Evolutionary conservation across 257 asterid species (phyloP), one percentile per base, ranked within the genome.

Genomic region (Solanum sitiens): DNA sequence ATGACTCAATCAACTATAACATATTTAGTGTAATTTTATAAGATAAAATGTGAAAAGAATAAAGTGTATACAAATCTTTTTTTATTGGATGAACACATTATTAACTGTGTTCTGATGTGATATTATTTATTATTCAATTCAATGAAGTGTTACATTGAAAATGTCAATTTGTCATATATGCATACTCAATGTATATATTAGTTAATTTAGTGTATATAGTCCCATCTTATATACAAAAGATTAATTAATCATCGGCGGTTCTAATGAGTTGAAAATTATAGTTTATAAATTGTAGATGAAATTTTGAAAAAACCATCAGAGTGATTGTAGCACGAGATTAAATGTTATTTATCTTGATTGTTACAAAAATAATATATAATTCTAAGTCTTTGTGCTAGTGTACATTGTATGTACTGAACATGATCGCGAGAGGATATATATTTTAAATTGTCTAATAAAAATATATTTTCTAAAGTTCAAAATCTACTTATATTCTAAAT

Each of bases 161-260:
- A 56, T 10, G 6, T 11, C 30, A n/a, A 0, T n/a, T n/a, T 23
- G 2, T 63, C 71, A 10, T n/a, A 23, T n/a, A 23, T 10, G 71
- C 1, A 0, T 5, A 0, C 3, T 63, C 32, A 63, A 63, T 0
- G 7, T 63, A 1, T 63, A n/a, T n/a, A 63, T 2, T 2, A 4
- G 32, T 11, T 63, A 0, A 63, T 63, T 23, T 23, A 0, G 16
- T 63, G 71, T n/a, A 11, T 63, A n/a, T 1, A 63, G 7, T 63
- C 25, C 0, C 0, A 11, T n/a, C 8, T 63, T n/a, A n/a, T n/a
- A 1, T 23, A n/a, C 1, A 11, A 15, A n/a, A 63, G 71, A 23
- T 63, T 23, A 63, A 56, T 7, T 56, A n/a, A 63, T 4, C 0
- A 63, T 1, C 0, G 2, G 1, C 0, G 4, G 2, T 63, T 63